Evolutionary conservation across 306 rosid genomes (phyloP).

Genomic region (Morella rubra): DNA sequence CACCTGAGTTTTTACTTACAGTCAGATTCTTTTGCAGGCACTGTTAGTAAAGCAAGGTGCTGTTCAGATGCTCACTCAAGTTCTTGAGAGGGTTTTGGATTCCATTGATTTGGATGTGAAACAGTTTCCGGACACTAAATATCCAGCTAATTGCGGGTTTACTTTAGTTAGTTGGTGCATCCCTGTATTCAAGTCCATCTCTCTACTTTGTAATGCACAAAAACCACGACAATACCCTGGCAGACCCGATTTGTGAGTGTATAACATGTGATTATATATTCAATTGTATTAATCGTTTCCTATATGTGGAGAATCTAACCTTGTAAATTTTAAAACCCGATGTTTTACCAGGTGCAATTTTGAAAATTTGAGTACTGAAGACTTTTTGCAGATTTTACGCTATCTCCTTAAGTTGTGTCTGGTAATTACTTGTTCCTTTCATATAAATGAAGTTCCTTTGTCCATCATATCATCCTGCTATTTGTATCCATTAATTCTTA

Average conservation of each 20-base stretch:
- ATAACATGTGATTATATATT: slow-evolving; percentile 23
- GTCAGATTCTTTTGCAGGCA: slow-evolving; percentile 42
- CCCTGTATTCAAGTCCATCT: slow-evolving; percentile 77
- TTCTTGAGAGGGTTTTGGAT: slow-evolving; percentile 59
- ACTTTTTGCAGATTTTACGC: slow-evolving; percentile 50
- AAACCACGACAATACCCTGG: slow-evolving; percentile 40
- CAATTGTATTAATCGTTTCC: slow-evolving; percentile 6
- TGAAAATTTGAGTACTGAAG: slow-evolving; percentile 56
- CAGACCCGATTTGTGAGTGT: slow-evolving; percentile 61
- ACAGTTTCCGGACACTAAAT: slow-evolving; percentile 49
- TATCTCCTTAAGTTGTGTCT: slow-evolving; percentile 66
- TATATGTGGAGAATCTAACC: slow-evolving; percentile 14
- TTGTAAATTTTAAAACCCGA: slow-evolving; percentile 18
- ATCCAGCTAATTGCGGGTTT: slow-evolving; percentile 44
- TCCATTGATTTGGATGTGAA: slow-evolving; percentile 51
- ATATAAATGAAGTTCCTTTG: slow-evolving; percentile 3
- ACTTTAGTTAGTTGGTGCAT: slow-evolving; percentile 62
- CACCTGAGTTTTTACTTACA: background rate
- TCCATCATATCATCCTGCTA: background rate
- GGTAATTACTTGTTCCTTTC: slow-evolving; percentile 54
- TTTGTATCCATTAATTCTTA: background rate
- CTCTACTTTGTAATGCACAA: slow-evolving; percentile 51
- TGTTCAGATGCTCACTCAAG: slow-evolving; percentile 57
- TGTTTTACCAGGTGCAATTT: slow-evolving; percentile 46
- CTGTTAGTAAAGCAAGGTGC: slow-evolving; percentile 61